phyloP scores from a whole-genome alignment of 352 stramenopile genomes.

The Peronospora farinosa region DNA sequence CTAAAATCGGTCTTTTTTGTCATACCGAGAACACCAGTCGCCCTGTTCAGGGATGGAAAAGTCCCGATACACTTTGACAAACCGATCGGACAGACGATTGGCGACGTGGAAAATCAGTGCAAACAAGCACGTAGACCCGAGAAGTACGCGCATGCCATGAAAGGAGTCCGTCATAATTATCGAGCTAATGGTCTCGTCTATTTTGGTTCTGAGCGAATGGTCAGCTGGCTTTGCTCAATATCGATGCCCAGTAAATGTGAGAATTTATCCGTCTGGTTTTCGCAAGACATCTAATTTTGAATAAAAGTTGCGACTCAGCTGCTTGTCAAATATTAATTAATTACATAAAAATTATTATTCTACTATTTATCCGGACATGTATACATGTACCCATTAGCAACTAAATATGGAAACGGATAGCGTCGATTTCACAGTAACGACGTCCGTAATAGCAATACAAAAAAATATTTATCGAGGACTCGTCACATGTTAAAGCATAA shows the following conservation, averaged over 20 bases:
- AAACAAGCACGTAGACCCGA: conserved; percentile 52
- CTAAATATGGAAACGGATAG: too few relatives aligned
- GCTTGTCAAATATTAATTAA: too few relatives aligned
- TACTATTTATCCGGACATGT: too few relatives aligned
- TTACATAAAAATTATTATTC: too few relatives aligned
- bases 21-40: conserved; percentile 76
- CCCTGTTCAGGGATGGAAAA: conserved; percentile 63
- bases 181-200: not conserved
- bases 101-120: conserved; percentile 45
- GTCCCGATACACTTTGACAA: conserved; percentile 58
- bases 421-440: too few relatives aligned
- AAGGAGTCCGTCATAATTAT: conserved; percentile 11
- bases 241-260: too few relatives aligned
- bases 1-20: not conserved
- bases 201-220: not conserved
- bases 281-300: conserved; percentile 5
- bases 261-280: conserved; percentile 10
- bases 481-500: too few relatives aligned
- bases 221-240: not conserved
- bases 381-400: too few relatives aligned
- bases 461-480: too few relatives aligned
- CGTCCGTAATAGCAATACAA: too few relatives aligned
- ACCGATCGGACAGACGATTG: conserved; percentile 45
- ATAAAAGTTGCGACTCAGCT: not conserved
- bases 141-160: conserved; percentile 41